A percentile compares a stretch with the other conserved stretches of the same genome.
These are phyloP conservation scores for Mimosa pudica DNA, from an alignment of 306 rosid genomes.

Conservation along the genomic window DNA sequence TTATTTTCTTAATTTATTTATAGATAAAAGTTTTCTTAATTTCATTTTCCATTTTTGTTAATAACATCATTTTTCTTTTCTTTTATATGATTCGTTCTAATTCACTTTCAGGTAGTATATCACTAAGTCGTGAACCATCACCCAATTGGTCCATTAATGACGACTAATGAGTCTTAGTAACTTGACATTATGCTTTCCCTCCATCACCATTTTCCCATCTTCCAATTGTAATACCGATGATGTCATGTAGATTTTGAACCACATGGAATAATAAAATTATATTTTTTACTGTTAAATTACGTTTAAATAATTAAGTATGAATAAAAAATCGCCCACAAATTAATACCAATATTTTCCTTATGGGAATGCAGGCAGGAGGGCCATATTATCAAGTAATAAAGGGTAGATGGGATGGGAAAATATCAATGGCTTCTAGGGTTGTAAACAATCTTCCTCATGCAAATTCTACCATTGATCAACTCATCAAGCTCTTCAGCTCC, in stretches of 20 bases:
- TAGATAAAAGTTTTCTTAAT: too few species aligned
- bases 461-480: slow-evolving; percentile 74
- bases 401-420: slow-evolving; percentile 93
- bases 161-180: too few species aligned
- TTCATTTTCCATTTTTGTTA: too few species aligned
- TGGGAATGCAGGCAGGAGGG: slow-evolving; percentile 68
- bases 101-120: too few species aligned
- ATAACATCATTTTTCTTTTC: too few species aligned
- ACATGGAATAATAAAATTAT: background rate
- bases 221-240: background rate
- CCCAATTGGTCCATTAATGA: too few species aligned
- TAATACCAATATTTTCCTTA: background rate
- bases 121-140: too few species aligned
- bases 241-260: background rate
- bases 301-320: background rate
- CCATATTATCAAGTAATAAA: slow-evolving; percentile 84
- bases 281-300: background rate
- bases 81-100: too few species aligned
- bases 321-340: background rate
- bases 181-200: background rate
- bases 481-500: slow-evolving; percentile 72
- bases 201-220: background rate
- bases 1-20: too few species aligned
- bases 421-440: slow-evolving; percentile 80
- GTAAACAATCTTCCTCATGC: slow-evolving; percentile 71